Evolutionary conservation across 257 asterid genomes (phyloP).

Genomic region (Asclepias syriaca): DNA sequence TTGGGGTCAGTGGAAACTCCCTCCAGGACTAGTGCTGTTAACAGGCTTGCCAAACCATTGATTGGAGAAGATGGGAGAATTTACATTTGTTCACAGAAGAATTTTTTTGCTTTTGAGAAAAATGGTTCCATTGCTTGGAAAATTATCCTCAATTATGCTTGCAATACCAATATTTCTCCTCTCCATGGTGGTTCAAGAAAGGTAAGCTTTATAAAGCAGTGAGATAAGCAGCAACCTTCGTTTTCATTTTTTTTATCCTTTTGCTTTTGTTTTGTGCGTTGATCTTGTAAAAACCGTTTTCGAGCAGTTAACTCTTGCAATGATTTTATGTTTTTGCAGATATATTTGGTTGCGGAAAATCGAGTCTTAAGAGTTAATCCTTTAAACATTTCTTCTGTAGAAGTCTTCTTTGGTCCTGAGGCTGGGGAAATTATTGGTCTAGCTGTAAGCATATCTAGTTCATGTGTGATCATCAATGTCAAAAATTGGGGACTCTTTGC

Average conservation of each 20-base stretch:
- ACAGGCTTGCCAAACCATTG: conserved; percentile 47
- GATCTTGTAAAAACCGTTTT: not conserved
- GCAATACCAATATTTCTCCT: conserved; percentile 57
- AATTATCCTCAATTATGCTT: conserved; percentile 44
- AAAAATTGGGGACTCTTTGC: conserved; percentile 74
- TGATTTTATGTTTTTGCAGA: conserved; percentile 41
- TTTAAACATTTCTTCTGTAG: conserved; percentile 43
- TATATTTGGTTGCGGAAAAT: conserved; percentile 84
- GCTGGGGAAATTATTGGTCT: conserved; percentile 69
- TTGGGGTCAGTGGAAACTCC: conserved; percentile 38
- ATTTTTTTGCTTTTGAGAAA: conserved; percentile 58
- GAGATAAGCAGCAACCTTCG: not conserved
- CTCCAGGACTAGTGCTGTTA: conserved; percentile 17
- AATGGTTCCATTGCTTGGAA: conserved; percentile 84
- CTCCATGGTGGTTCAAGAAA: conserved; percentile 67
- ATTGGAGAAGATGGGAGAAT: conserved; percentile 76
- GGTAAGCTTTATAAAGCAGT: conserved; percentile 31
- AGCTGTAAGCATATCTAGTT: conserved; percentile 62
- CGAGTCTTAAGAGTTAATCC: conserved; percentile 60
- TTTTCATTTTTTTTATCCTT: not conserved
- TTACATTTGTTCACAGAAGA: conserved; percentile 53
- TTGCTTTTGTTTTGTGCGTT: not conserved
- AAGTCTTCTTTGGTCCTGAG: conserved; percentile 60
- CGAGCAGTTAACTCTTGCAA: not conserved
- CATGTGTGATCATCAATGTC: conserved; percentile 55